These are phyloP conservation scores for Climacium dendroides DNA, from an alignment of 225 moss, liverwort and hornwort species.

Conservation along the genomic window DNA sequence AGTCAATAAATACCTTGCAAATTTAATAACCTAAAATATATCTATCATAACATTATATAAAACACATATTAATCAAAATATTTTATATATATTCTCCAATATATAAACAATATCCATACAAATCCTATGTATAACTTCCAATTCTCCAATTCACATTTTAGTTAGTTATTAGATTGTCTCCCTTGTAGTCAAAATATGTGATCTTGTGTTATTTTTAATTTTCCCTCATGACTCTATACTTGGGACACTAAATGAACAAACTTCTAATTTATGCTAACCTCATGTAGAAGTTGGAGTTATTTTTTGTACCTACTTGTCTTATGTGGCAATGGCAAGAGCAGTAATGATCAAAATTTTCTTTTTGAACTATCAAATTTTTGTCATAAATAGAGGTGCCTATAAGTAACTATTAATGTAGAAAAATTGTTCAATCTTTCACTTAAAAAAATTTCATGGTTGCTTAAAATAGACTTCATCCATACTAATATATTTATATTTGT, in stretches of 20 bases:
- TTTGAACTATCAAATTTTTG: not conserved
- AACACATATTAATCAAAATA: not conserved
- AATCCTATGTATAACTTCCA: not conserved
- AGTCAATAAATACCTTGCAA: not conserved
- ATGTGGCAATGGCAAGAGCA: not conserved
- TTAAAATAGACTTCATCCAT: not conserved
- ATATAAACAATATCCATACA: not conserved
- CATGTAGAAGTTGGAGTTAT: not conserved
- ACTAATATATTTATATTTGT: too few species aligned
- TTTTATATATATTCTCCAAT: too few species aligned
- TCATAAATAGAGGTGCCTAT: too few species aligned
- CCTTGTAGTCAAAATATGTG: not conserved
- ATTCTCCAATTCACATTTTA: not conserved
- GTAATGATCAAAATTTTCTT: not conserved
- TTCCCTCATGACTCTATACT: fast-evolving
- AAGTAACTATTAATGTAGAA: not conserved
- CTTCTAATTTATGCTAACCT: not conserved
- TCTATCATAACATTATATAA: not conserved
- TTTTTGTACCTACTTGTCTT: not conserved
- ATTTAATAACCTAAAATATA: not conserved
- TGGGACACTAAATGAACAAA: not conserved
- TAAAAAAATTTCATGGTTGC: too few species aligned
- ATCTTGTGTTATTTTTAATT: not conserved
- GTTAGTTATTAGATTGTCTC: not conserved
- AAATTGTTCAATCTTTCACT: not conserved